phyloP scores from a whole-genome alignment of 2,329 filamentous ascomycete genomes.

The Penicillium sp. region DNA sequence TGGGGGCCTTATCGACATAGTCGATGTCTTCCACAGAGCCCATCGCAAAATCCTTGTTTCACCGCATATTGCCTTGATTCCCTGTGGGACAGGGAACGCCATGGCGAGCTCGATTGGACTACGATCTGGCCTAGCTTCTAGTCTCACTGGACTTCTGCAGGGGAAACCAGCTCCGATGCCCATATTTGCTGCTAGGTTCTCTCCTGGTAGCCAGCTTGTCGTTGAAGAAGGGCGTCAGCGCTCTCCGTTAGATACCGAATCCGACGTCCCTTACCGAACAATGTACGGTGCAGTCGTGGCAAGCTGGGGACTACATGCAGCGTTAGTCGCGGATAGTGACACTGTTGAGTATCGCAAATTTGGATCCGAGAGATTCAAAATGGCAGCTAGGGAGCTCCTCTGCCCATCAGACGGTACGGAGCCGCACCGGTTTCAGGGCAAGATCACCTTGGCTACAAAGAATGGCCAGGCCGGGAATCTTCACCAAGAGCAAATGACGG shows the following conservation, averaged over 20 bases:
- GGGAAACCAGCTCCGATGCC: conserved; percentile 56
- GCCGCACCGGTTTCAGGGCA: conserved; percentile 56
- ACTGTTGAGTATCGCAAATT: conserved; percentile 73
- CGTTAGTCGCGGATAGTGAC: conserved; percentile 86
- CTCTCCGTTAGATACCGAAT: conserved; percentile 17
- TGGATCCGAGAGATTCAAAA: conserved; percentile 72
- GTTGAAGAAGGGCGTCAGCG: conserved; percentile 46
- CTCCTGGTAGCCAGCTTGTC: conserved; percentile 50
- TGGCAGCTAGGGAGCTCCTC: conserved; percentile 76
- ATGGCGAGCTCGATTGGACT: conserved; percentile 40
- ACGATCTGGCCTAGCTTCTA: conserved; percentile 32
- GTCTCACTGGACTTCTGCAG: conserved; percentile 56
- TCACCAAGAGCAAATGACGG: conserved; percentile 33
- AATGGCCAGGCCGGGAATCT: conserved; percentile 16
- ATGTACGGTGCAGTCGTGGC: conserved; percentile 75
- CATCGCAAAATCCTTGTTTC: conserved; percentile 37
- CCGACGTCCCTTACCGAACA: conserved; percentile 30
- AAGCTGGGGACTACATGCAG: conserved; percentile 85
- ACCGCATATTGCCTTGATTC: conserved; percentile 54
- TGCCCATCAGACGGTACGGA: conserved; percentile 50
- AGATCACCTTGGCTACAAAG: conserved; percentile 44
- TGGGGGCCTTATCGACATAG: conserved; percentile 75
- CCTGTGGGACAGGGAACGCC: conserved; percentile 50
- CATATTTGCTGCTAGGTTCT: conserved; percentile 59
- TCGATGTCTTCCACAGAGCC: conserved; percentile 58